Base-by-base conservation (phyloP, 805 yeast genomes). In the Kodamaea sagamina region DNA sequence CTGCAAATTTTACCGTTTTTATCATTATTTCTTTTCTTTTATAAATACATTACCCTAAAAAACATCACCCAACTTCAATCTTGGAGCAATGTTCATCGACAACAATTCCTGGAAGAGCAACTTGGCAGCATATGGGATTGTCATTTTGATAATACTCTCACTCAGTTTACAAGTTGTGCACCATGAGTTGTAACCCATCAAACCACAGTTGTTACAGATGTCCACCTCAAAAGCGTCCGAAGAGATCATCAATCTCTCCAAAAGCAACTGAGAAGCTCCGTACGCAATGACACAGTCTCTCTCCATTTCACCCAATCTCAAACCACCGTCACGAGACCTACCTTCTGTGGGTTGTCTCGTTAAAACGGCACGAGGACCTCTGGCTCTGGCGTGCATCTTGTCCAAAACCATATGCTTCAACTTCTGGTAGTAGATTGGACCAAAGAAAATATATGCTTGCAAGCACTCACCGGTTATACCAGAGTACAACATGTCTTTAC, bases 311-410 rank as follows among this genome's bases (percentile, higher is more conserved):
- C 99, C 99, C 65, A 93, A 78, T 74, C 99, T 84, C 63, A 93
- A 78, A 62, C 99, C 99, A 79, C 99, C 99, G 67, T 93, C 99
- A 67, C 99, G 81, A 2, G 97, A 89, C 67, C 99, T 81, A 77
- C 99, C 99, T 67, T 93, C 99, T 0, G 98, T 92, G 12, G 98
- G 99, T 68, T 93, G 99, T 67, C 99, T 82, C 7, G 99, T 93
- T 46, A 93, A 75, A 9, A 93, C 98, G 0, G 99, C 99, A 55
- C 98, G 81, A 44, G 99, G 99, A 41, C 99, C 99, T 64, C 99
- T 82, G 2, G 99, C 97, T 76, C 99, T 86, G 1, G 99, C 99
- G 61, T 93, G 99, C 99, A 93, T 93, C 68, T 93, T 93, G 69
- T 93, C 99, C 67, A 93, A 67, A 37, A 93, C 99, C 99, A 93